Evolutionary conservation across 495 filamentous ascomycete genomes (phyloP).

Genomic region (Entonaema liquescens): DNA sequence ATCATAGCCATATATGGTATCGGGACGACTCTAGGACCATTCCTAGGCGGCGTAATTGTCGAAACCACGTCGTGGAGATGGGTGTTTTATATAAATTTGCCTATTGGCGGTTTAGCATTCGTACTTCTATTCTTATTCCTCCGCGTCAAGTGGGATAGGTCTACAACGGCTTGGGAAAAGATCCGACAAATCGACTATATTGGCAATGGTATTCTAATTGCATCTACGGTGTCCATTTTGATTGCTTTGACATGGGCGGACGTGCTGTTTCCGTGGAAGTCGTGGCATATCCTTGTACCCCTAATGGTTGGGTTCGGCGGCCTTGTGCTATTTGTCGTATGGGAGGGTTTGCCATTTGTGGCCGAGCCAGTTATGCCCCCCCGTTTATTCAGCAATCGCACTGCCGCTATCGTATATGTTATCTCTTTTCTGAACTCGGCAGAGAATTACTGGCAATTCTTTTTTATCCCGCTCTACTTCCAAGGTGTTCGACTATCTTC

Average conservation of each 20-base stretch:
- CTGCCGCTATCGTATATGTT: conserved; percentile 36
- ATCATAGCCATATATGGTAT: conserved; percentile 77
- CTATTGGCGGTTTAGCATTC: conserved; percentile 42
- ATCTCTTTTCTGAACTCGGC: conserved; percentile 39
- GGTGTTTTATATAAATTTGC: conserved; percentile 51
- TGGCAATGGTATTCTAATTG: conserved; percentile 46
- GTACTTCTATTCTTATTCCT: conserved; percentile 44
- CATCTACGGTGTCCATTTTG: conserved; percentile 41
- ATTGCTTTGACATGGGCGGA: conserved; percentile 44
- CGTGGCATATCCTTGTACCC: conserved; percentile 44
- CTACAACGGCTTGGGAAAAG: conserved; percentile 23
- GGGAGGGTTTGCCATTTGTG: conserved; percentile 33
- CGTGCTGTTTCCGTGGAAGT: conserved; percentile 41
- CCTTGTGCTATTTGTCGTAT: conserved; percentile 33
- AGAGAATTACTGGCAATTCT: conserved; percentile 49
- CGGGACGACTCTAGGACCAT: conserved; percentile 75
- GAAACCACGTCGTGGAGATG: conserved; percentile 41
- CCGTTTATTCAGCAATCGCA: conserved; percentile 44
- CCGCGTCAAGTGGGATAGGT: conserved; percentile 42
- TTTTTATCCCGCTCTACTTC: conserved; percentile 62
- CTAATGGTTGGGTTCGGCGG: conserved; percentile 41
- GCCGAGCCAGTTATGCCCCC: conserved; percentile 45
- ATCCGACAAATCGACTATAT: conserved; percentile 42
- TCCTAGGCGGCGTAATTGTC: conserved; percentile 81
- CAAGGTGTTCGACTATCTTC: conserved; percentile 49